A percentile compares a stretch with the other conserved stretches of the same genome.
Evolutionary conservation across 441 rosid species (phyloP).

Genomic region (Arabidopsis hybrid): DNA sequence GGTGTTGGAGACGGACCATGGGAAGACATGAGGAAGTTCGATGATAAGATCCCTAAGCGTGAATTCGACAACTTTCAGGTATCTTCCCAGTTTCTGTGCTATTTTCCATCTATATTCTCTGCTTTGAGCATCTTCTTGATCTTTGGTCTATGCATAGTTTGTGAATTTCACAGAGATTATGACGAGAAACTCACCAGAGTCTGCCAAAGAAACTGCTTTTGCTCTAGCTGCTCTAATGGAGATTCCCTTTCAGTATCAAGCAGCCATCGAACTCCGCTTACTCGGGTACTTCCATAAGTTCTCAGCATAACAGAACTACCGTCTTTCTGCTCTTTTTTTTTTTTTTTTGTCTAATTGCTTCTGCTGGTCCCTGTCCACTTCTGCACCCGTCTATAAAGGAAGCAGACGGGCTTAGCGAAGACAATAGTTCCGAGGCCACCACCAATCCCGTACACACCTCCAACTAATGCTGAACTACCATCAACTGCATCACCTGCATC

Average conservation of each 20-base stretch:
- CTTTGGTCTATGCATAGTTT: constrained; percentile 55
- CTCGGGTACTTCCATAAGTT: constrained; percentile 60
- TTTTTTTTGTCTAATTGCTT: constrained; percentile 11
- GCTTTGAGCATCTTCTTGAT: constrained; percentile 4
- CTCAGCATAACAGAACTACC: constrained; percentile 23
- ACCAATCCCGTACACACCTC: constrained; percentile 54
- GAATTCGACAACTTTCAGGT: constrained; percentile 92
- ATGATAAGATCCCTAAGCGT: constrained; percentile 78
- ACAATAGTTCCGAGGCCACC: constrained; percentile 72
- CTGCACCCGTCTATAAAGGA: constrained; percentile 46
- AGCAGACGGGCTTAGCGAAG: constrained; percentile 55
- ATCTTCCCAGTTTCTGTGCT: neutral
- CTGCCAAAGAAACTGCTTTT: constrained; percentile 75
- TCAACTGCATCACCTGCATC: constrained; percentile 42
- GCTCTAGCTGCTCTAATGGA: constrained; percentile 97
- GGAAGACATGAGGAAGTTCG: constrained; percentile 90
- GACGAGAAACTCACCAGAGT: constrained; percentile 51
- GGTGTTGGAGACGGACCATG: constrained; percentile 98
- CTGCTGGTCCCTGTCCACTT: neutral
- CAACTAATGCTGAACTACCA: constrained; percentile 30
- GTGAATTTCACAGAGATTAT: constrained; percentile 82
- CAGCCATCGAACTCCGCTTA: constrained; percentile 57
- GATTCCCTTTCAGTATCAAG: constrained; percentile 81
- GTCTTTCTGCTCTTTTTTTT: neutral
- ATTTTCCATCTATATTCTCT: neutral